Evolutionary conservation across 306 rosid species (phyloP), one percentile per base, ranked within the genome.

Genomic region (Neltuma alba): DNA sequence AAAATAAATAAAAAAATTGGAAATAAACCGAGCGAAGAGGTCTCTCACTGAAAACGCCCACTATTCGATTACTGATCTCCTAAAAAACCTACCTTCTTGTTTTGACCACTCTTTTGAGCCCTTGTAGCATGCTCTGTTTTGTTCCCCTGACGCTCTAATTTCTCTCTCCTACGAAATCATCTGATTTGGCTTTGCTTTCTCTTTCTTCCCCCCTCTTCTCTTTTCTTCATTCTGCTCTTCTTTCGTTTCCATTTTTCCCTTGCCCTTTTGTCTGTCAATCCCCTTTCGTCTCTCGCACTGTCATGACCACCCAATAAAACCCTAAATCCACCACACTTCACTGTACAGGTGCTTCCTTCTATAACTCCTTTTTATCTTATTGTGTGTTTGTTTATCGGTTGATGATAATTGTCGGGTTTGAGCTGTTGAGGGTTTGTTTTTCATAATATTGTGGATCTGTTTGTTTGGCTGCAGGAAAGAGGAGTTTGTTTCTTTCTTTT

Each of bases 51-150:
- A 79, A 68, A 36, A 57, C 60, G 78, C 20, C 78, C 85, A 80
- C 72, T 57, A 61, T 87, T 85, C 83, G 79, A 82, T 70, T 36
- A 61, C 20, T 50, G 86, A 92, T 94, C 94, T 84, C 97, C 98
- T 83, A 41, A 81, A 90, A 89, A 86, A 79, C 88, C 97, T 86
- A 87, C 86, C 33, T 15, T 45, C 79, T 83, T 31, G 34, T 81
- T 89, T 89, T 91, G 90, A 84, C 93, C 91, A 57, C 31, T 75
- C 83, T 20, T 28, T 27, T 27, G 25, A 28, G 55, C 16, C 69
- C 18, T 72, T 34, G 63, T 82, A 73, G 81, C 2, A 2, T 69
- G 83, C 75, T 82, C 75, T 72, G 85, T 90, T 68, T 88, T 88
- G 90, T 88, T 84, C 86, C 21, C 55, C 31, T 20, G 62, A 65